Percentiles rank a stretch among this genome's conserved stretches.
These are phyloP conservation scores for Fusarium albosuccineum DNA, from an alignment of 2,329 filamentous ascomycete genomes.

Conservation along the genomic window DNA sequence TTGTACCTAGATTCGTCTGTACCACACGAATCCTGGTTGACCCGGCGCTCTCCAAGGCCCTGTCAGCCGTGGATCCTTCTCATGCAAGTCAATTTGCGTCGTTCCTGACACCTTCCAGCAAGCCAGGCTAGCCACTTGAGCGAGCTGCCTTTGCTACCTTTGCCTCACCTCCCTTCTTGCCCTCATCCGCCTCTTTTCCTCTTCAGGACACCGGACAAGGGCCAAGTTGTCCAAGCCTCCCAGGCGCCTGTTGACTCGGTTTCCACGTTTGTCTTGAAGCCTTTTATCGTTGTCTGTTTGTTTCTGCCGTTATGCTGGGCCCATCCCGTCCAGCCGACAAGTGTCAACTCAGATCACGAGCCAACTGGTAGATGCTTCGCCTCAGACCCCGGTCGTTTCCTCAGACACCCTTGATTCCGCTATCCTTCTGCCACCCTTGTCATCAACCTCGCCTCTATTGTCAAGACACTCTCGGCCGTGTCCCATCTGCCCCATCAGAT, in stretches of 20 bases:
- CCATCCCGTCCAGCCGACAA: slow-evolving; percentile 28
- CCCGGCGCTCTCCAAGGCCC: slow-evolving; percentile 24
- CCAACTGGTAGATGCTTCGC: slow-evolving; percentile 40
- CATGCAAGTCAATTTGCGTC: slow-evolving; percentile 37
- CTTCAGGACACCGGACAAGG: slow-evolving; percentile 43
- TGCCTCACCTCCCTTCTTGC: slow-evolving; percentile 25
- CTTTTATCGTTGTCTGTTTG: slow-evolving; percentile 20
- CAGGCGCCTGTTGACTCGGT: slow-evolving; percentile 30
- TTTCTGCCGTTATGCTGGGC: slow-evolving; percentile 15
- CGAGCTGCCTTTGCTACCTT: slow-evolving; percentile 21
- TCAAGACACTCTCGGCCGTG: slow-evolving; percentile 15
- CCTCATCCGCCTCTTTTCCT: slow-evolving; percentile 28
- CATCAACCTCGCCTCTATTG: slow-evolving; percentile 16
- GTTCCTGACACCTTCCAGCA: slow-evolving; percentile 30
- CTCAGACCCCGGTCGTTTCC: slow-evolving; percentile 24
- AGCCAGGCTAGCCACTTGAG: slow-evolving; percentile 6
- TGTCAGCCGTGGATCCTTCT: slow-evolving; percentile 24
- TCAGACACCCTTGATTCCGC: neutral
- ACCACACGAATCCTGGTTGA: slow-evolving; percentile 23
- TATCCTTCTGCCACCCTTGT: slow-evolving; percentile 25
- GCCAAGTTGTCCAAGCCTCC: slow-evolving; percentile 28
- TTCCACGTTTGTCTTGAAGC: slow-evolving; percentile 21
- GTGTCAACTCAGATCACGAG: slow-evolving; percentile 43
- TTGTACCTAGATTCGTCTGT: slow-evolving; percentile 22
- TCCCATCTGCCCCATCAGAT: slow-evolving; percentile 31